phyloP scores from a whole-genome alignment of 2,329 filamentous ascomycete genomes.

The Tetracladium maxilliforme region DNA sequence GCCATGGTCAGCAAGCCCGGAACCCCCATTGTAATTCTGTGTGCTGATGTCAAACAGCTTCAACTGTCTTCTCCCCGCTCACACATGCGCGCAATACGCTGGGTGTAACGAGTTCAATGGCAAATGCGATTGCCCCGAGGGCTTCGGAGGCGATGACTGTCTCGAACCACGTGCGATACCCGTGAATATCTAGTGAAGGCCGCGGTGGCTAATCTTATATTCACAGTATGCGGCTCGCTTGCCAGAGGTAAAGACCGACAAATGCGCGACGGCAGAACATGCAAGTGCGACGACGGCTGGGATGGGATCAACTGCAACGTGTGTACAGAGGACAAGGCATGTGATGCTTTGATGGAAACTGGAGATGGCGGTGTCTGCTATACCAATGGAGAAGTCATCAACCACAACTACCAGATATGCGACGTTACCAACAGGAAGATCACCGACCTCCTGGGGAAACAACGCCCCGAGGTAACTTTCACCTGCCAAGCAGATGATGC shows the following conservation, averaged over 20 bases:
- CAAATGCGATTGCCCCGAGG: conserved; percentile 81
- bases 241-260: conserved; percentile 67
- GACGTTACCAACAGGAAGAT: conserved; percentile 96
- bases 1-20: conserved; percentile 41
- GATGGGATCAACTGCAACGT: conserved; percentile 96
- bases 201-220: conserved; percentile 5
- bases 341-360: conserved; percentile 75
- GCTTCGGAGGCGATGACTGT: conserved; percentile 91
- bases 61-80: conserved; percentile 91
- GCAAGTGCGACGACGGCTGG: conserved; percentile 88
- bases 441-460: conserved; percentile 65
- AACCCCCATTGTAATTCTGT: conserved; percentile 1
- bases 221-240: conserved; percentile 67
- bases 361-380: conserved; percentile 80
- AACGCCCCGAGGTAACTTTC: conserved; percentile 89
- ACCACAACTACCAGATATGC: conserved; percentile 95
- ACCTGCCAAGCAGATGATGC: conserved; percentile 63
- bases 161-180: conserved; percentile 52
- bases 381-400: conserved; percentile 75
- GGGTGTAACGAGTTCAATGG: conserved; percentile 81
- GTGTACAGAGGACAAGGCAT: conserved; percentile 70
- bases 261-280: conserved; percentile 55
- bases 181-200: background rate
- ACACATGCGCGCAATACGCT: conserved; percentile 82
- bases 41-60: conserved; percentile 43